These are phyloP conservation scores for Tuber indicum DNA, from an alignment of 495 filamentous ascomycete genomes.

Conservation along the genomic window DNA sequence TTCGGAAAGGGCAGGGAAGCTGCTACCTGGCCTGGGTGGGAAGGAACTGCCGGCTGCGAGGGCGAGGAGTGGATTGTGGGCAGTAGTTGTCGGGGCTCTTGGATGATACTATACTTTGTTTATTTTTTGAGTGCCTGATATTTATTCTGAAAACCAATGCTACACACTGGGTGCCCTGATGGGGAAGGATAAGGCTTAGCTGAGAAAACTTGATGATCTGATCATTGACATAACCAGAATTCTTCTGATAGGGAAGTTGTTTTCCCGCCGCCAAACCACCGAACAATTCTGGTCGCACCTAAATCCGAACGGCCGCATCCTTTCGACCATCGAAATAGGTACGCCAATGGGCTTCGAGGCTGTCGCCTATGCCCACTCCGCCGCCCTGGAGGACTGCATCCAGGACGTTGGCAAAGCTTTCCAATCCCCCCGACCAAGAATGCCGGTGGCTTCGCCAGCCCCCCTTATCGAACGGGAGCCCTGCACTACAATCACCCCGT, in stretches of 20 bases:
- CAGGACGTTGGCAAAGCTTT: no score
- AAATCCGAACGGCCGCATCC: no score
- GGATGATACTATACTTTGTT: slow-evolving; percentile 88
- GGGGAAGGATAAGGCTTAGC: slow-evolving; percentile 45
- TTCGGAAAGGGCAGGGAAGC: not conserved
- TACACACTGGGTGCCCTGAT: slow-evolving; percentile 57
- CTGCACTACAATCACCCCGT: no score
- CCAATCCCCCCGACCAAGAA: slow-evolving; percentile 17
- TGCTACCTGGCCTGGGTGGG: not conserved
- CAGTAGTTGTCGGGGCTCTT: slow-evolving; percentile 49
- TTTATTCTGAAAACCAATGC: slow-evolving; percentile 4
- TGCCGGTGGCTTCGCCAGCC: no score
- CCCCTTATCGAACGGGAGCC: no score
- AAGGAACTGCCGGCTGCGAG: not conserved
- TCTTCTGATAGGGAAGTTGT: slow-evolving; percentile 51
- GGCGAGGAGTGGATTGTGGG: not conserved
- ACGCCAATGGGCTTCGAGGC: no score
- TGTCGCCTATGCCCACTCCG: no score
- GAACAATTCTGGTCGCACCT: no score
- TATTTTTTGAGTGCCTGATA: slow-evolving; percentile 79
- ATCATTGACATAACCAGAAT: slow-evolving; percentile 78
- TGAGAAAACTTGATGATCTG: slow-evolving; percentile 73
- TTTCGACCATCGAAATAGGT: no score
- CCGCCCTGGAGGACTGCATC: no score
- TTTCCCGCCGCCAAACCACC: no score